phyloP scores from a whole-genome alignment of 495 filamentous ascomycete genomes.

The Aspergillus baeticus region DNA sequence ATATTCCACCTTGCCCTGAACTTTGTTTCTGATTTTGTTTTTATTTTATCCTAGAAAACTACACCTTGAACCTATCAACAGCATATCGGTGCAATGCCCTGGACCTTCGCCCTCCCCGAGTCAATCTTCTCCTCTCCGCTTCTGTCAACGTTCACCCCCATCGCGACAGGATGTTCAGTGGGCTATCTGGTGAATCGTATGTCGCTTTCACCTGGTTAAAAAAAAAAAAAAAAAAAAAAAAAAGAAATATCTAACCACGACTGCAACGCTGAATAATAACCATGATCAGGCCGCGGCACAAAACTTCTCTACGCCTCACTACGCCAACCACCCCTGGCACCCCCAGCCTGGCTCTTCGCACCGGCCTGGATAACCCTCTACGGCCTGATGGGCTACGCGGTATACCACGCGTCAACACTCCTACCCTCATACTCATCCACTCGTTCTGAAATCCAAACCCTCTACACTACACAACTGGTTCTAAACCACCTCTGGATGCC shows the following conservation, averaged over 20 bases:
- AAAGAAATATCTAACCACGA: constrained; percentile 10
- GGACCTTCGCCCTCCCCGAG: constrained; percentile 37
- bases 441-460: constrained; percentile 37
- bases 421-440: constrained; percentile 34
- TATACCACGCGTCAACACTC: constrained; percentile 64
- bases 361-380: constrained; percentile 88
- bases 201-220: not conserved
- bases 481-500: constrained; percentile 93
- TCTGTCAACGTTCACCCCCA: constrained; percentile 33
- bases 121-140: constrained; percentile 35
- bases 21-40: too few species aligned
- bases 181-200: constrained; percentile 37
- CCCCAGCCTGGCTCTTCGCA: constrained; percentile 77
- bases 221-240: not conserved
- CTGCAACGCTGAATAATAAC: too few species aligned
- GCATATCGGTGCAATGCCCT: constrained; percentile 26
- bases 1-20: too few species aligned
- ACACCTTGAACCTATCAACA: too few species aligned
- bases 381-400: constrained; percentile 83
- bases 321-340: constrained; percentile 76
- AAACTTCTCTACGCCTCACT: constrained; percentile 63
- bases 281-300: constrained; percentile 46
- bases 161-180: constrained; percentile 27
- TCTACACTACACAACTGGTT: constrained; percentile 82
- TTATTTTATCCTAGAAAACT: too few species aligned